Percentiles rank a stretch among this genome's conserved stretches.
These are phyloP conservation scores for Plasmodium coatneyi DNA, from an alignment of 169 alveolate species.

Conservation along the genomic window DNA sequence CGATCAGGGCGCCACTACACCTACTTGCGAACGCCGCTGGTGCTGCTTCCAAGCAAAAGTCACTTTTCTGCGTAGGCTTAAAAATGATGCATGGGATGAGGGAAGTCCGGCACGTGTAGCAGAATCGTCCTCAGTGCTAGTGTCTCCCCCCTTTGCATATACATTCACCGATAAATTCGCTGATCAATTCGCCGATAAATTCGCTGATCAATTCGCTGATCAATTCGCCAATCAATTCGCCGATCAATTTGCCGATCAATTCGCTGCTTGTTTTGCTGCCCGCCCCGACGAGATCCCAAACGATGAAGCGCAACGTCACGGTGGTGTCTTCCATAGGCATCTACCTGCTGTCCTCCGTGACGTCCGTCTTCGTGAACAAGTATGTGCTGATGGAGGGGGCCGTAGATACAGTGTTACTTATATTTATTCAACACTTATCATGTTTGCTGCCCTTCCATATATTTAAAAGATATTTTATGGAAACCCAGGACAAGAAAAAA, in stretches of 20 bases:
- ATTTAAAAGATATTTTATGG: conserved; percentile 6
- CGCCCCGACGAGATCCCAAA: not conserved
- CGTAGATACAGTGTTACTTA: conserved; percentile 22
- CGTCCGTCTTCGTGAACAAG: conserved; percentile 58
- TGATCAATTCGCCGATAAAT: not conserved
- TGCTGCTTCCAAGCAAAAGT: not conserved
- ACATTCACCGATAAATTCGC: no score
- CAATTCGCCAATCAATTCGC: not conserved
- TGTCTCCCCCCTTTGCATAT: not conserved
- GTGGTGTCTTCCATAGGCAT: conserved; percentile 23
- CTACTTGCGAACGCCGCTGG: not conserved
- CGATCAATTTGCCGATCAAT: not conserved
- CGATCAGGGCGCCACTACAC: not conserved
- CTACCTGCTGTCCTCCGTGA: conserved; percentile 42
- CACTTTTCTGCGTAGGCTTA: not conserved
- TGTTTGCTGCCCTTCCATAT: conserved; percentile 30
- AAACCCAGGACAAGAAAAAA: not conserved
- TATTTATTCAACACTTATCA: conserved; percentile 47
- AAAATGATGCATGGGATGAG: not conserved
- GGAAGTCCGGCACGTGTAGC: not conserved
- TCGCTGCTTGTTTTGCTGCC: not conserved
- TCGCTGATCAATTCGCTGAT: not conserved
- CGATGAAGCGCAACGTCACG: not conserved
- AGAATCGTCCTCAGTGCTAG: not conserved
- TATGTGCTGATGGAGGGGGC: conserved; percentile 35